These are phyloP conservation scores for Dalbergia oliveri DNA, from an alignment of 306 rosid genomes.

Conservation along the genomic window DNA sequence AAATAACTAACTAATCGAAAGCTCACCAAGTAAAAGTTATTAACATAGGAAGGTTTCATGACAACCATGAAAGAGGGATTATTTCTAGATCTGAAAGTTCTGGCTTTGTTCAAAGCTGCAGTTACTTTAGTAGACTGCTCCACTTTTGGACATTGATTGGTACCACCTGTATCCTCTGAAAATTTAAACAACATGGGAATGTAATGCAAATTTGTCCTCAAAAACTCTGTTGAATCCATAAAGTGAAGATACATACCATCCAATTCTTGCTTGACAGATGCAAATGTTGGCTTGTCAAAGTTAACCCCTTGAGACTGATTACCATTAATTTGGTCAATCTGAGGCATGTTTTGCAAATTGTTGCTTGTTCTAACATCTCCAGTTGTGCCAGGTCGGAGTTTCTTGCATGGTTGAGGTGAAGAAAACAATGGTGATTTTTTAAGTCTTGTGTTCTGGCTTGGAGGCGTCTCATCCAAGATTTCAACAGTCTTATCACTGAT, in stretches of 20 bases:
- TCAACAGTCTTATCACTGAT: not conserved
- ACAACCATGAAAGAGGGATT: slow-evolving; percentile 23
- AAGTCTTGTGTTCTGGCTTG: not conserved
- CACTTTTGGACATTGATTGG: not conserved
- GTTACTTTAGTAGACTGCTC: not conserved
- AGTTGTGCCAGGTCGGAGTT: not conserved
- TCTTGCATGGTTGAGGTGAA: not conserved
- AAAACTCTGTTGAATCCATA: too few relatives aligned
- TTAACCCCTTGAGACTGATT: not conserved
- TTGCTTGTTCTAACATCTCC: slow-evolving; percentile 17
- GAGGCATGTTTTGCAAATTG: not conserved
- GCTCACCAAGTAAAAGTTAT: slow-evolving; percentile 9
- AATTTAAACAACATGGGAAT: not conserved
- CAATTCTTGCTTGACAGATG: not conserved
- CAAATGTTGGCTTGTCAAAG: not conserved
- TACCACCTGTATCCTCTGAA: not conserved
- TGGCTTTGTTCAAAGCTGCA: not conserved
- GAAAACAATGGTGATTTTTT: not conserved
- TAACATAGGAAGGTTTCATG: slow-evolving; percentile 3
- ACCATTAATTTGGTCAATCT: slow-evolving; percentile 1
- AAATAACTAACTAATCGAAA: slow-evolving; percentile 12
- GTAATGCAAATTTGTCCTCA: too few relatives aligned
- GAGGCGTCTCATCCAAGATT: slow-evolving; percentile 3
- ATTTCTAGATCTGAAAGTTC: slow-evolving; percentile 1
- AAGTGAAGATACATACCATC: not conserved